These are phyloP conservation scores for Amesomyces nigricolor DNA, from an alignment of 2,329 filamentous ascomycete species.

Conservation along the genomic window DNA sequence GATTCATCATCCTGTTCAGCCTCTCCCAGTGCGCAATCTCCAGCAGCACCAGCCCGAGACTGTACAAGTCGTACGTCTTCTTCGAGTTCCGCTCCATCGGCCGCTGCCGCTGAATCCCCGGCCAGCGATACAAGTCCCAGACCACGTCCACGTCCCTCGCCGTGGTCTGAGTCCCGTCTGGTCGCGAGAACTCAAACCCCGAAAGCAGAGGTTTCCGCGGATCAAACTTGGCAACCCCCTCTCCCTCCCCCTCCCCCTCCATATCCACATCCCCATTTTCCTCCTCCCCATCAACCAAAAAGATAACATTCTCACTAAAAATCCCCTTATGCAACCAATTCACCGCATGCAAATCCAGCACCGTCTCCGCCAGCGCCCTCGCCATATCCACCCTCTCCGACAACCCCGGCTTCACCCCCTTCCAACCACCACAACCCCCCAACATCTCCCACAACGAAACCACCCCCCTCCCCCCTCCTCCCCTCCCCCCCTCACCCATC, in stretches of 20 bases:
- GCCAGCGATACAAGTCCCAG: constrained; percentile 27
- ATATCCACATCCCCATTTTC: not conserved
- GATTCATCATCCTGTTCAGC: constrained; percentile 35
- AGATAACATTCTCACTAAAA: constrained; percentile 44
- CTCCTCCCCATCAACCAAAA: constrained; percentile 35
- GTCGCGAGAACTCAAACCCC: constrained; percentile 47
- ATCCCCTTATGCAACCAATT: constrained; percentile 52
- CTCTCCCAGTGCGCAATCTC: constrained; percentile 48
- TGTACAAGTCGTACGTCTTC: constrained; percentile 43
- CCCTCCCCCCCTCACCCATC: constrained; percentile 17
- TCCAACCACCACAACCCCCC: not conserved
- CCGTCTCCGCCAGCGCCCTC: constrained; percentile 19
- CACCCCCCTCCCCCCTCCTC: constrained; percentile 16
- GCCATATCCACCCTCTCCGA: constrained; percentile 22
- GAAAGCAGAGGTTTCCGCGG: constrained; percentile 35
- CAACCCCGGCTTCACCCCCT: constrained; percentile 14
- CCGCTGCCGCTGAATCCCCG: constrained; percentile 21
- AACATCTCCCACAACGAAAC: constrained; percentile 20
- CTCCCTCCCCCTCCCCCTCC: constrained; percentile 11
- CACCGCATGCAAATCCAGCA: constrained; percentile 41
- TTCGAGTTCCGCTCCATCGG: constrained; percentile 24
- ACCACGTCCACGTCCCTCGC: constrained; percentile 19
- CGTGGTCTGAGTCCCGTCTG: constrained; percentile 27
- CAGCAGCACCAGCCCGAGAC: constrained; percentile 43
- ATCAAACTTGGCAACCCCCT: constrained; percentile 9